Conservation (phyloP, 2,329 filamentous ascomycete genomes). For the Fusarium tricinctum region DNA sequence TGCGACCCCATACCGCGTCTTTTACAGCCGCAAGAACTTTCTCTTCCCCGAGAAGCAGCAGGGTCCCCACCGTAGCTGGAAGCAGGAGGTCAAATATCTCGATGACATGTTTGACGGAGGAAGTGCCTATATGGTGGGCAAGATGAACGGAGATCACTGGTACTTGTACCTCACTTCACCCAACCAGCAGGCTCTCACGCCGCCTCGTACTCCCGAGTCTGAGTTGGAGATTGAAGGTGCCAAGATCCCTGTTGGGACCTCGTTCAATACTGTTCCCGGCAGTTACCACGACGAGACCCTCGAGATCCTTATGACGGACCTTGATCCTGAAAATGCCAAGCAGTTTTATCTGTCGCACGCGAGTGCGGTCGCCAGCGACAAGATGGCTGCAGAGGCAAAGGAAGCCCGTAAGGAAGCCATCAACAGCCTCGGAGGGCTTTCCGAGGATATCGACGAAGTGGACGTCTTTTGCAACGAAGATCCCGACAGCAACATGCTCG, state of each 20-base stretch:
- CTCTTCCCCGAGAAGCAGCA: conserved; percentile 94
- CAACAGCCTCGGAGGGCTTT: conserved; percentile 71
- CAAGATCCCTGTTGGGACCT: conserved; percentile 68
- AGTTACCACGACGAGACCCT: conserved; percentile 79
- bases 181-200: conserved; percentile 80
- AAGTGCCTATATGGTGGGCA: conserved; percentile 99
- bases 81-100: conserved; percentile 91
- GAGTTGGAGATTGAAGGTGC: conserved; percentile 62
- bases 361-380: conserved; percentile 89
- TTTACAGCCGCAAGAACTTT: conserved; percentile 99
- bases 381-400: conserved; percentile 77
- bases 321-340: conserved; percentile 77
- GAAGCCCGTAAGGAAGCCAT: conserved; percentile 72
- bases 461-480: conserved; percentile 86
- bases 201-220: conserved; percentile 81
- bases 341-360: conserved; percentile 80
- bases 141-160: conserved; percentile 99
- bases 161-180: conserved; percentile 97
- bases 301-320: conserved; percentile 80
- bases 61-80: conserved; percentile 97
- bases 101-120: conserved; percentile 93
- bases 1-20: conserved; percentile 93
- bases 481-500: conserved; percentile 66
- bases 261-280: conserved; percentile 59
- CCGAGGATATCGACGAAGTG: conserved; percentile 70